These are phyloP conservation scores for Rhizophora apiculata DNA, from an alignment of 345 rosid species.

Conservation along the genomic window DNA sequence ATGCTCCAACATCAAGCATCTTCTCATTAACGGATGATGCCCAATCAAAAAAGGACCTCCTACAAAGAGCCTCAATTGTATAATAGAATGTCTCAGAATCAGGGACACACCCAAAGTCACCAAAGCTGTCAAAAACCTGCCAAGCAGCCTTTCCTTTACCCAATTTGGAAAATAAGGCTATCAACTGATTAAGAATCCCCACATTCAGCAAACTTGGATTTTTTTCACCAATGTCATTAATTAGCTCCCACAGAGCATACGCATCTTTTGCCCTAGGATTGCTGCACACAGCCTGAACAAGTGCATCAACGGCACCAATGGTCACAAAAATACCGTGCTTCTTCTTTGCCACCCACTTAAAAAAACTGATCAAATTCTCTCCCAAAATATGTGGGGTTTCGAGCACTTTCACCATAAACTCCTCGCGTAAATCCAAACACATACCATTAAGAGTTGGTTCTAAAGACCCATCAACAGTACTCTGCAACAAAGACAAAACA, in stretches of 20 bases:
- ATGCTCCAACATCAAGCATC: constrained; percentile 49
- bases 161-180: constrained; percentile 58
- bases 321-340: constrained; percentile 35
- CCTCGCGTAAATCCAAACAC: constrained; percentile 40
- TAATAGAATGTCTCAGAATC: constrained; percentile 52
- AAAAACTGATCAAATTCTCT: constrained; percentile 56
- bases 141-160: constrained; percentile 68
- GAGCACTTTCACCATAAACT: constrained; percentile 52
- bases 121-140: constrained; percentile 60
- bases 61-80: constrained; percentile 61
- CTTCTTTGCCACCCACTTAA: constrained; percentile 52
- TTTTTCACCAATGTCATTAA: constrained; percentile 53
- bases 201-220: constrained; percentile 36
- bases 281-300: constrained; percentile 41
- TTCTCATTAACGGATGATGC: constrained; percentile 64
- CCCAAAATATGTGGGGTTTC: constrained; percentile 48
- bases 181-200: constrained; percentile 55
- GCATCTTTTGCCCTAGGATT: constrained; percentile 46
- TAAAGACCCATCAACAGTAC: constrained; percentile 53
- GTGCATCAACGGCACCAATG: constrained; percentile 38
- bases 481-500: constrained; percentile 61
- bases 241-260: constrained; percentile 65
- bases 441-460: constrained; percentile 49
- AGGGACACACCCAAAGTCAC: constrained; percentile 51
- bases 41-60: constrained; percentile 46